Conservation (phyloP, 2,329 filamentous ascomycete genomes). For the Nemania sp. region DNA sequence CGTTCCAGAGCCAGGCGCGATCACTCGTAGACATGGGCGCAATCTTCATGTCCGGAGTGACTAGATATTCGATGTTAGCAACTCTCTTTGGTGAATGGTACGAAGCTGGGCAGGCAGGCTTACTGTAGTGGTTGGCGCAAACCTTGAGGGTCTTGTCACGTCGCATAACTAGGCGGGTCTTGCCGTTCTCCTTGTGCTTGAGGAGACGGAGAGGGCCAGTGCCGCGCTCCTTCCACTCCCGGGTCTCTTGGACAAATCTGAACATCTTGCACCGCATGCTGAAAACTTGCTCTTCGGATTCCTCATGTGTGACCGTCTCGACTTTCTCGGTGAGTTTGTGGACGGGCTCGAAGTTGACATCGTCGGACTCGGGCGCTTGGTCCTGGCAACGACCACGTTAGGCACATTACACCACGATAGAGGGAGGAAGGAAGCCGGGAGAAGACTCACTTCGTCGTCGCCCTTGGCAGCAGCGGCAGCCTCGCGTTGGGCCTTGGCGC, state of each 20-base stretch:
- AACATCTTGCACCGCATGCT: conserved; percentile 99
- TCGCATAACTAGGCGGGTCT: conserved; percentile 97
- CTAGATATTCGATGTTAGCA: conserved; percentile 50
- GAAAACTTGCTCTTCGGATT: conserved; percentile 95
- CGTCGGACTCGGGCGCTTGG: conserved; percentile 81
- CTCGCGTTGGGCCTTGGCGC: conserved; percentile 77
- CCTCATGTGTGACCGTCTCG: conserved; percentile 97
- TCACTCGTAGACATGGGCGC: conserved; percentile 97
- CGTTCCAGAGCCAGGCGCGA: conserved; percentile 99
- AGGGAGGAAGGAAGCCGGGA: neutral
- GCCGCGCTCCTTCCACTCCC: conserved; percentile 99
- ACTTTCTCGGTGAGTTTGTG: conserved; percentile 96
- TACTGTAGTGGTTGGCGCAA: conserved; percentile 99
- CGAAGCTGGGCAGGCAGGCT: conserved; percentile 42
- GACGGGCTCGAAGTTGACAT: conserved; percentile 97
- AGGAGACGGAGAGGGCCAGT: conserved; percentile 94
- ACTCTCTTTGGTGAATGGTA: neutral
- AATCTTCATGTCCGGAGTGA: conserved; percentile 98
- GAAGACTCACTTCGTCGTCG: conserved; percentile 55
- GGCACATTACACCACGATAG: conserved; percentile 1
- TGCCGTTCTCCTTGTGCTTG: conserved; percentile 98
- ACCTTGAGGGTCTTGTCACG: conserved; percentile 99
- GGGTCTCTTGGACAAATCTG: conserved; percentile 89
- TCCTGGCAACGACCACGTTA: conserved; percentile 45
- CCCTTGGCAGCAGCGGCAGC: conserved; percentile 62